Conservation (phyloP, 1,284 basidiomycete genomes). For the Neonothopanus nambi region DNA sequence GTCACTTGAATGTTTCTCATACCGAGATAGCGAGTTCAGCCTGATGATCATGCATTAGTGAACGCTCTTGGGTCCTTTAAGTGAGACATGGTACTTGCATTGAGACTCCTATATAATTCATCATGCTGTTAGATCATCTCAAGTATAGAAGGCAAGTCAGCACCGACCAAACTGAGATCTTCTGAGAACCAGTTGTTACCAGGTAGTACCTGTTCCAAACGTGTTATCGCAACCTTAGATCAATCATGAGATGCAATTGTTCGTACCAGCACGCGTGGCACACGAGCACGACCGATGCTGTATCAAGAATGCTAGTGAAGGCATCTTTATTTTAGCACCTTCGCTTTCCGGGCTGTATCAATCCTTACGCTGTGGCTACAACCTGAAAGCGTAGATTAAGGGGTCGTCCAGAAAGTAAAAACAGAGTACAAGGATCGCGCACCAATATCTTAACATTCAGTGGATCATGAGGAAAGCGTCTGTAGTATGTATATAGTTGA, state of each 20-base stretch:
- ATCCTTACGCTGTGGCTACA: slow-evolving; percentile 25
- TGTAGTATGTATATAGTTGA: slow-evolving; percentile 32
- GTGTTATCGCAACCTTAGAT: background rate
- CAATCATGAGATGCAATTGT: background rate
- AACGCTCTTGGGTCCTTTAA: background rate
- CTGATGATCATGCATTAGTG: slow-evolving; percentile 11
- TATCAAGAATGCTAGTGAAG: slow-evolving; percentile 26
- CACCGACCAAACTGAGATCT: slow-evolving; percentile 27
- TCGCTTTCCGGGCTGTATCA: background rate
- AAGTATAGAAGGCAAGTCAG: background rate
- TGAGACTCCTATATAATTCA: slow-evolving; percentile 28
- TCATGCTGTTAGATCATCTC: background rate
- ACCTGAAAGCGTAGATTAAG: slow-evolving; percentile 21
- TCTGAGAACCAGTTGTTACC: slow-evolving; percentile 24
- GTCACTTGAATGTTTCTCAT: background rate
- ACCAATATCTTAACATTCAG: slow-evolving; percentile 28
- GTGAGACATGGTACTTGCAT: slow-evolving; percentile 19
- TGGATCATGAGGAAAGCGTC: slow-evolving; percentile 30
- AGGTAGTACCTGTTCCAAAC: slow-evolving; percentile 24
- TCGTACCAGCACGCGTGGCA: slow-evolving; percentile 29
- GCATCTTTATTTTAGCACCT: background rate
- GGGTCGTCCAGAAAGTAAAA: background rate
- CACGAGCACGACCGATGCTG: slow-evolving; percentile 30
- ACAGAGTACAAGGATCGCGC: slow-evolving; percentile 10
- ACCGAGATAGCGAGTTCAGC: slow-evolving; percentile 31